Evolutionary conservation across 106 monocot species (phyloP).

Genomic region (Apostasia shenzhenica): DNA sequence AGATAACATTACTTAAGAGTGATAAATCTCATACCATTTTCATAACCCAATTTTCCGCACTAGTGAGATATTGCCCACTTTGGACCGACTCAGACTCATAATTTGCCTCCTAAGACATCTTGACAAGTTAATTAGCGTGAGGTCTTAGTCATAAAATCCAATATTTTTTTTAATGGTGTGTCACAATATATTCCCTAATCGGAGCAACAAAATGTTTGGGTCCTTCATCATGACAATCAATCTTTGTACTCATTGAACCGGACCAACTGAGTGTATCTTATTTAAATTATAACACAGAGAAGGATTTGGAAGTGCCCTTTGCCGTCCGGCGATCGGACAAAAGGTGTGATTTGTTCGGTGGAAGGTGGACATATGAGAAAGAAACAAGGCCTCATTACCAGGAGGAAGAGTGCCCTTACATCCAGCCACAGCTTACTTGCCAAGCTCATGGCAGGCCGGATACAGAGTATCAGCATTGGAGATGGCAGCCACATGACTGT

Average conservation of each 20-base stretch:
- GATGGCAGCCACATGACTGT: constrained; percentile 50
- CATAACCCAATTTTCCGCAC: too few relatives aligned
- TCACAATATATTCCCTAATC: neutral
- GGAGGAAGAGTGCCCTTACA: constrained; percentile 43
- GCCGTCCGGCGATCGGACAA: constrained; percentile 22
- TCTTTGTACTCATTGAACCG: too few relatives aligned
- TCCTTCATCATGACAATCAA: too few relatives aligned
- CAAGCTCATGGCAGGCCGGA: constrained; percentile 42
- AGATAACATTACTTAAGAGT: too few relatives aligned
- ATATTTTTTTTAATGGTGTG: neutral
- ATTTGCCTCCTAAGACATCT: too few relatives aligned
- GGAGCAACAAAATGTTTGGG: too few relatives aligned
- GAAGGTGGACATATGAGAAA: constrained; percentile 47
- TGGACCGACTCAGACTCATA: too few relatives aligned
- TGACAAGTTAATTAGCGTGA: too few relatives aligned
- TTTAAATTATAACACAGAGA: constrained; percentile 4
- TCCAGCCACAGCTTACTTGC: constrained; percentile 43
- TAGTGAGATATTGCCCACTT: too few relatives aligned
- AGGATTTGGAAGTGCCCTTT: constrained; percentile 30
- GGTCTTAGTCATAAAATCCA: neutral
- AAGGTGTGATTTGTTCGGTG: constrained; percentile 40
- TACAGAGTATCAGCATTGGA: constrained; percentile 38
- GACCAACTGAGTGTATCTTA: neutral
- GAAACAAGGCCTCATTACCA: constrained; percentile 29
- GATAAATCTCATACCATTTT: too few relatives aligned